Base-by-base conservation (phyloP, 306 rosid species). In the Leucaena leucocephala region DNA sequence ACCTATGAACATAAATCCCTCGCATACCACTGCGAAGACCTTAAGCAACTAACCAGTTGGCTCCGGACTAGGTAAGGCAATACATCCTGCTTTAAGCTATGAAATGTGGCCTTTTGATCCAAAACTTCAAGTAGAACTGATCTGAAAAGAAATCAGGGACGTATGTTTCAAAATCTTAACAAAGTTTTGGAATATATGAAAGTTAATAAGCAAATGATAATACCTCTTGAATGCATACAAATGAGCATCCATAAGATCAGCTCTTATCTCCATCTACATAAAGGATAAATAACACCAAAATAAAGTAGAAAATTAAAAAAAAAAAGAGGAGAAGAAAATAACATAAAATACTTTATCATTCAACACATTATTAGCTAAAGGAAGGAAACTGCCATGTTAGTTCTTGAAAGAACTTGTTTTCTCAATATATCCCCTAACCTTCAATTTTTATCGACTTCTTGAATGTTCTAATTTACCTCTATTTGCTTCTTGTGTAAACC, bases 161-260 rank as follows among this genome's bases (percentile, higher is more conserved):
- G 8, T 68, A 72, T 13, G 63, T 61, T 33, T 78, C 72, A 67
- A 80, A 70, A 83, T 77, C 48, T 75, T 71, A 77, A 22, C 44
- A 77, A 1, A 49, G 46, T 42, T 42, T 52, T 61, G 50, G 43
- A 62, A 62, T n/a, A 69, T 52, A 55, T 6, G 35, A 44, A 75
- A 64, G 52, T 15, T 69, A 58, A 74, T 78, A 70, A 76, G 49
- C 40, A 43, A 75, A 82, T 43, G 59, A 78, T 52, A 40, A 49
- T 79, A 96, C 99, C 98, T 93, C 87, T 90, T 93, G 84, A 96
- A 93, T 9, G 98, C 97, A 82, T 96, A 96, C 82, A 96, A 78
- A 84, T 96, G 97, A 34, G 99, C 94, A 77, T 96, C 99, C 98
- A 96, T 93, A 82, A 96, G 98, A 90, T 93, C 99, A 79, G 92